phyloP scores from a whole-genome alignment of 192 early-diverging fungal species.

The Geranomyces michiganensis region DNA sequence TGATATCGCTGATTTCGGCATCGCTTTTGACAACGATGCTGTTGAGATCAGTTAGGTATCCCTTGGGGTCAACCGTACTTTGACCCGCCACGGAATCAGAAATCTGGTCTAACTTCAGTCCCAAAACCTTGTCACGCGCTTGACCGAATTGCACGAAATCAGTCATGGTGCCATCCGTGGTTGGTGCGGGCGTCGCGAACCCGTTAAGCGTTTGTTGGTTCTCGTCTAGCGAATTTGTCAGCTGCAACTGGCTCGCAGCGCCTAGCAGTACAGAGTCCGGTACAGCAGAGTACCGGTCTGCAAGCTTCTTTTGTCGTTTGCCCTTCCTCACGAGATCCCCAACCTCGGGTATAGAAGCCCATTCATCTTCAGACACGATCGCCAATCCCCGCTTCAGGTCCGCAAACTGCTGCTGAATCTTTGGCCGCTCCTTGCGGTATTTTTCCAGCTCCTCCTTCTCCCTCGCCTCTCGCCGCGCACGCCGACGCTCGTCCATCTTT shows the following conservation, averaged over 20 bases:
- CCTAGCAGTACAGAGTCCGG: slow-evolving; percentile 71
- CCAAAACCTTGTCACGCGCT: slow-evolving; percentile 88
- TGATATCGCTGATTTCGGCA: slow-evolving; percentile 85
- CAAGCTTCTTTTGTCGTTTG: slow-evolving; percentile 58
- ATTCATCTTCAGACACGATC: slow-evolving; percentile 80
- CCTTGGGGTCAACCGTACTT: slow-evolving; percentile 92
- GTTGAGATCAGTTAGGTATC: slow-evolving; percentile 93
- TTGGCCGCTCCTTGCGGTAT: slow-evolving; percentile 70
- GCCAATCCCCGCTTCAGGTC: slow-evolving; percentile 86
- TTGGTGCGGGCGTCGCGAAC: slow-evolving; percentile 56
- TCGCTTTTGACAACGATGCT: slow-evolving; percentile 77
- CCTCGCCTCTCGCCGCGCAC: slow-evolving; percentile 71
- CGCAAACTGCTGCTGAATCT: slow-evolving; percentile 86
- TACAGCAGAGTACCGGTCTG: slow-evolving; percentile 50
- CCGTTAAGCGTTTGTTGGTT: slow-evolving; percentile 63
- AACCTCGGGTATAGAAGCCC: slow-evolving; percentile 81
- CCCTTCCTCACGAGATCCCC: slow-evolving; percentile 80
- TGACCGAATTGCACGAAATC: slow-evolving; percentile 92
- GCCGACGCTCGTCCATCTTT: slow-evolving; percentile 87
- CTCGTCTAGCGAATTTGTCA: slow-evolving; percentile 64
- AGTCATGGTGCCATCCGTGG: slow-evolving; percentile 65
- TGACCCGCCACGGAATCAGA: slow-evolving; percentile 84
- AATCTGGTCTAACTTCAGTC: slow-evolving; percentile 87
- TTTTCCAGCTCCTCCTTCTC: slow-evolving; percentile 71
- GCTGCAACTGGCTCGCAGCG: slow-evolving; percentile 53